Evolutionary conservation across 345 rosid genomes (phyloP).

Genomic region (Eucalyptus erythrocorys): DNA sequence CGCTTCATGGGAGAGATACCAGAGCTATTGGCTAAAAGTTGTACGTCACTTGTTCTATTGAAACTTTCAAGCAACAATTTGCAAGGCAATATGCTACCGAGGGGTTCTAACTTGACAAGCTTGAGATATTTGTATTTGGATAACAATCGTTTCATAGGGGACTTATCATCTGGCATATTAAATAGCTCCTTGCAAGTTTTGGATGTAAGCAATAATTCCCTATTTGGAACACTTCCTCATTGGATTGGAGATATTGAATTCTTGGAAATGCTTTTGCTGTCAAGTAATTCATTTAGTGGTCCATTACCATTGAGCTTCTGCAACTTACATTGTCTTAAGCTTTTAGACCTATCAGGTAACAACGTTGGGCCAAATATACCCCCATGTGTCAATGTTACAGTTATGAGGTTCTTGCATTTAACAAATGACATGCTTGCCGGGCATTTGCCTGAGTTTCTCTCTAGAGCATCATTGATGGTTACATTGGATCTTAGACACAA

Average conservation of each 20-base stretch:
- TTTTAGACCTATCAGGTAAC: neutral
- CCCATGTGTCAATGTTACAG: neutral
- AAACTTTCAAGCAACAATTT: neutral
- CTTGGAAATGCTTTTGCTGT: neutral
- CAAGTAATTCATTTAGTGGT: neutral
- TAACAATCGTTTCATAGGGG: neutral
- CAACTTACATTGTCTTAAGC: neutral
- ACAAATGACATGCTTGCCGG: neutral
- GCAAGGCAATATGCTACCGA: neutral
- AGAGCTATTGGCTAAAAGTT: neutral
- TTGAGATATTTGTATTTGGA: neutral
- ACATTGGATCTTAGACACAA: neutral
- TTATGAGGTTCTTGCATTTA: neutral
- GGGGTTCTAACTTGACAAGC: neutral
- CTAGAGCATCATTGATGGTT: neutral
- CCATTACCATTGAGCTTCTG: neutral
- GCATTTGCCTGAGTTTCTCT: neutral
- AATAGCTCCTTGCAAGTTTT: neutral
- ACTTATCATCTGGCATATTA: neutral
- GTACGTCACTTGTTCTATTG: neutral
- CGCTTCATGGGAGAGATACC: neutral
- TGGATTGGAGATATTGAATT: neutral
- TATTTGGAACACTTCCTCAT: conserved; percentile 2
- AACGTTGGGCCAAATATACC: neutral
- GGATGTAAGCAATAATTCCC: conserved; percentile 6